Conservation (phyloP, 495 filamentous ascomycete species). For the Penicillium roqueforti region DNA sequence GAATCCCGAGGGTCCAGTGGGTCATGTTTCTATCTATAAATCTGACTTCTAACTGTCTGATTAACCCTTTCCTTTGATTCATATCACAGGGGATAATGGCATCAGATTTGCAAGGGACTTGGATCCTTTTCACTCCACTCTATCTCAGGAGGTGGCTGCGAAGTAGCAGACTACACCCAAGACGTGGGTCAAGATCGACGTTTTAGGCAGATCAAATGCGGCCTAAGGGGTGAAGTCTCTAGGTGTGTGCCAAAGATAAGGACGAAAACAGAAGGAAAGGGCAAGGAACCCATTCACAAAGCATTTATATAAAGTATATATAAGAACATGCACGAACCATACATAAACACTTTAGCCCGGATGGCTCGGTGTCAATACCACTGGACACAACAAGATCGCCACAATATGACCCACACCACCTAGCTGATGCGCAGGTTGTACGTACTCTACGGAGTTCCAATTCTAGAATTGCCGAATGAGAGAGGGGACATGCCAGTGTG, state of each 20-base stretch:
- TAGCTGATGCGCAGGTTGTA: background rate
- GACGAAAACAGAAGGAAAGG: background rate
- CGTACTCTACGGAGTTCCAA: conserved; percentile 1
- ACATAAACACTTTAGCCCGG: background rate
- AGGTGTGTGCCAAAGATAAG: background rate
- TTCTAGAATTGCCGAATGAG: background rate
- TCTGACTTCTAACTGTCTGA: background rate
- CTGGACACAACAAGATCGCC: conserved; percentile 6
- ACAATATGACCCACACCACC: conserved; percentile 3
- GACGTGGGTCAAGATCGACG: conserved; percentile 5
- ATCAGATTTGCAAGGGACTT: background rate
- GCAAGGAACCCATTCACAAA: too few relatives aligned
- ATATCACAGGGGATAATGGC: background rate
- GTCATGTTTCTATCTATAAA: conserved; percentile 21
- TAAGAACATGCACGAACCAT: too few relatives aligned
- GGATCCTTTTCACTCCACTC: background rate
- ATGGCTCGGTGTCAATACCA: background rate
- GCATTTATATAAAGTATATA: too few relatives aligned
- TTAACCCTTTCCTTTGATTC: background rate
- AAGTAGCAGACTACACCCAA: background rate
- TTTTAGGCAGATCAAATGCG: background rate
- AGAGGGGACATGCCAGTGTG: background rate
- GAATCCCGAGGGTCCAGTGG: conserved; percentile 2
- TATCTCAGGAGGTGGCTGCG: conserved; percentile 2
- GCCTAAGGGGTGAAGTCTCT: background rate